phyloP scores from a whole-genome alignment of 495 filamentous ascomycete species.

The Penicillium atrosanguineum region DNA sequence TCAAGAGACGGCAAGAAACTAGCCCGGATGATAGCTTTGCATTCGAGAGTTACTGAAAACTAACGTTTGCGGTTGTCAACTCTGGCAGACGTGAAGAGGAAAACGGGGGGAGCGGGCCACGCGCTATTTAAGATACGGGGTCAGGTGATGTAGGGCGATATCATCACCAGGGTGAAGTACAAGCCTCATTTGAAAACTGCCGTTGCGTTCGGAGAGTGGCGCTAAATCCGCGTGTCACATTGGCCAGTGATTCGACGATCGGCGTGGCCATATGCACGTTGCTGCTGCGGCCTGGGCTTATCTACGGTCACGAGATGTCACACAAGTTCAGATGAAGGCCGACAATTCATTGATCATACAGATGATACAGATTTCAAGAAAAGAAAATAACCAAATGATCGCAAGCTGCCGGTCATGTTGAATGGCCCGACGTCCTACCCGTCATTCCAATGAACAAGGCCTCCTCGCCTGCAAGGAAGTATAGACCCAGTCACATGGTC shows the following conservation, averaged over 20 bases:
- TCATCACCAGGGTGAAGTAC: conserved; percentile 11
- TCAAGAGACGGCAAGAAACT: conserved; percentile 23
- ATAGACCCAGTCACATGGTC: neutral
- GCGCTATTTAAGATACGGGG: conserved; percentile 28
- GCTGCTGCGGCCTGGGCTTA: neutral
- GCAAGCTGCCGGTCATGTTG: conserved; percentile 8
- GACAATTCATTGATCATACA: neutral
- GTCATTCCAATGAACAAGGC: neutral
- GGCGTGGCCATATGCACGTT: conserved; percentile 14
- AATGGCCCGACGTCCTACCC: conserved; percentile 2
- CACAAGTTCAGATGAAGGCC: neutral
- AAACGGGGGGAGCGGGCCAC: conserved; percentile 17
- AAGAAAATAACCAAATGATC: neutral
- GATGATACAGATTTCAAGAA: neutral
- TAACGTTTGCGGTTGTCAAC: conserved; percentile 37
- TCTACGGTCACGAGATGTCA: neutral
- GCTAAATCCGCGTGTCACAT: conserved; percentile 11
- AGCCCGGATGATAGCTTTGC: conserved; percentile 28
- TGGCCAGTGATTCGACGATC: conserved; percentile 14
- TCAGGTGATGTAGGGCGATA: conserved; percentile 36
- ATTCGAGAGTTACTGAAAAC: conserved; percentile 30
- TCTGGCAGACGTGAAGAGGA: conserved; percentile 35
- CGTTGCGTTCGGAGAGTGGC: conserved; percentile 11
- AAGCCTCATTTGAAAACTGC: neutral
- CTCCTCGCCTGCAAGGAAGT: conserved; percentile 6